Conservation (phyloP, 2,329 filamentous ascomycete species). For the Diaporthe helianthi region DNA sequence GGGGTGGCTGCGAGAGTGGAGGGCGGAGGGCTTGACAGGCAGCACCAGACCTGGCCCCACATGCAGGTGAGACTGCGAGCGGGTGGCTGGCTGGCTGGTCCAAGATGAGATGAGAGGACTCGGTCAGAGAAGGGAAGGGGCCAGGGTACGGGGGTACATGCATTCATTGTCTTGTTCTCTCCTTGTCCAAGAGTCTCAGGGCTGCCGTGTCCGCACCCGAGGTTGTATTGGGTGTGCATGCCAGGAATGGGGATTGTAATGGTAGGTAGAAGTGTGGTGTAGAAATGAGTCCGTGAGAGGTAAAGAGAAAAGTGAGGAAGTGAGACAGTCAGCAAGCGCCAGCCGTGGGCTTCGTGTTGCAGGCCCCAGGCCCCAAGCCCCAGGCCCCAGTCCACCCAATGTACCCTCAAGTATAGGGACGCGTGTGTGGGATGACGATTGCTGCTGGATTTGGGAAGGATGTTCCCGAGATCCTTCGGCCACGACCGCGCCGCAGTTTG, state of each 20-base stretch:
- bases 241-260: background rate
- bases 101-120: background rate
- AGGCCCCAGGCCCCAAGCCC: no score
- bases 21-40: background rate
- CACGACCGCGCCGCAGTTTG: constrained; percentile 12
- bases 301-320: background rate
- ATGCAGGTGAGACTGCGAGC: constrained; percentile 19
- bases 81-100: constrained; percentile 17
- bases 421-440: constrained; percentile 20
- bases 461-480: constrained; percentile 26
- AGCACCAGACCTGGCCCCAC: background rate
- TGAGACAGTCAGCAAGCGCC: constrained; percentile 25
- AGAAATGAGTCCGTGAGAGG: constrained; percentile 2
- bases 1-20: background rate
- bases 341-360: background rate
- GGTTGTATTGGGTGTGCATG: background rate
- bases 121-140: constrained; percentile 18
- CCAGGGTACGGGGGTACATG: constrained; percentile 7
- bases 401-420: constrained; percentile 17
- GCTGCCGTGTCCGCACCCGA: background rate
- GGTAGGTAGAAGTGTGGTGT: background rate
- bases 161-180: background rate
- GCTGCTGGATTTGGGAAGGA: constrained; percentile 13
- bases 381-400: background rate
- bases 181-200: background rate